A percentile compares a stretch with the other conserved stretches of the same genome.
Conservation (phyloP, 208 protist species). For the Leishmania arabica region DNA sequence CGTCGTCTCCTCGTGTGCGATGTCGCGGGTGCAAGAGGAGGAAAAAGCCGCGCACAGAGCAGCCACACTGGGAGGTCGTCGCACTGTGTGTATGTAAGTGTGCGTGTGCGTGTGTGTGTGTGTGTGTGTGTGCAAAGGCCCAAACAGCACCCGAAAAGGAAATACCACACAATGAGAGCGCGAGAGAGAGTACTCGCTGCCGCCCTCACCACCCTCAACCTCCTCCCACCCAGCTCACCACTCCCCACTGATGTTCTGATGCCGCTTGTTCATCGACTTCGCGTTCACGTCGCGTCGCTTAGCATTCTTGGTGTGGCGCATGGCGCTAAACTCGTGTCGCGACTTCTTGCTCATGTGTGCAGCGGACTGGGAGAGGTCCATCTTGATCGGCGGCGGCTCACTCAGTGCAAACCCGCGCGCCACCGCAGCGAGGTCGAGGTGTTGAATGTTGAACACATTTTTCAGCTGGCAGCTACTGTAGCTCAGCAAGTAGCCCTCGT, state of each 20-base stretch:
- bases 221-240: constrained; percentile 38
- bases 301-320: constrained; percentile 73
- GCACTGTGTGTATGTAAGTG: neutral
- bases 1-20: neutral
- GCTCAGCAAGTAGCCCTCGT: constrained; percentile 97
- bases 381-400: constrained; percentile 91
- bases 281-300: constrained; percentile 53
- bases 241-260: constrained; percentile 89
- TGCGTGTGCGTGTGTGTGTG: neutral
- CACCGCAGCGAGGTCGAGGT: constrained; percentile 96
- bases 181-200: neutral
- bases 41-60: neutral
- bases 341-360: constrained; percentile 91
- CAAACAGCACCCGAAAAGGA: neutral
- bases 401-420: constrained; percentile 92
- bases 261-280: constrained; percentile 49
- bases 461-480: constrained; percentile 99
- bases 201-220: neutral
- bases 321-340: constrained; percentile 71
- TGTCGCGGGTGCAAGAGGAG: neutral
- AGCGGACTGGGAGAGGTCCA: constrained; percentile 92
- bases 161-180: neutral
- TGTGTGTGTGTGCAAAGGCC: neutral
- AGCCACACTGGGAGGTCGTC: neutral
- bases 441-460: constrained; percentile 98